Conservation (phyloP, 2,329 filamentous ascomycete genomes). For the Orbilia brochopaga region DNA sequence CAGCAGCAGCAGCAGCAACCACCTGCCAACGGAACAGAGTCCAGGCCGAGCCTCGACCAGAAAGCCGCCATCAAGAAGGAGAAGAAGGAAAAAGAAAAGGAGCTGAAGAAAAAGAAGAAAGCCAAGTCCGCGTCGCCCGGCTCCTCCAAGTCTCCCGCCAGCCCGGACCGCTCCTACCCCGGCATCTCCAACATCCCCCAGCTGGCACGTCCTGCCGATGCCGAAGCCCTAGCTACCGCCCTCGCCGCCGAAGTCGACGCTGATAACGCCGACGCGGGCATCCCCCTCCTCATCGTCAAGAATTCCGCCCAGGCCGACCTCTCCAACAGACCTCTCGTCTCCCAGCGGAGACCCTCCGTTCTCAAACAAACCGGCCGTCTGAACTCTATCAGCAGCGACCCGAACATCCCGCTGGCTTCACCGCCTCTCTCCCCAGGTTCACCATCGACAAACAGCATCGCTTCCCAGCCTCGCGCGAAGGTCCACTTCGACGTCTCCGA, state of each 20-base stretch:
- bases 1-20: neutral
- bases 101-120: constrained; percentile 40
- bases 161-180: constrained; percentile 13
- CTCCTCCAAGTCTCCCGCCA: constrained; percentile 10
- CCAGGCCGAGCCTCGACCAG: constrained; percentile 16
- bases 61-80: constrained; percentile 22
- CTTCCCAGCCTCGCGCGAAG: constrained; percentile 25
- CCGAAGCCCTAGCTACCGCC: constrained; percentile 42
- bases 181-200: constrained; percentile 42
- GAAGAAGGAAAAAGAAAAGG: constrained; percentile 7
- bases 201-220: constrained; percentile 39
- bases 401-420: constrained; percentile 9
- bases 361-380: constrained; percentile 26
- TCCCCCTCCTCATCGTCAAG: constrained; percentile 21
- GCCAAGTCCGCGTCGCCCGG: constrained; percentile 9
- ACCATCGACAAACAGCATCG: constrained; percentile 40
- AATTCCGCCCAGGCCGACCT: constrained; percentile 2
- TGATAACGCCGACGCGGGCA: constrained; percentile 43
- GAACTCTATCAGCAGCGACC: constrained; percentile 33
- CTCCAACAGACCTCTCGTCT: constrained; percentile 14
- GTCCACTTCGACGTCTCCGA: constrained; percentile 46
- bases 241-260: constrained; percentile 43
- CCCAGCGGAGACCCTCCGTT: constrained; percentile 27
- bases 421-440: constrained; percentile 43
- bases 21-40: constrained; percentile 3